These are phyloP conservation scores for Prunus mira DNA, from an alignment of 306 rosid genomes.

Conservation along the genomic window DNA sequence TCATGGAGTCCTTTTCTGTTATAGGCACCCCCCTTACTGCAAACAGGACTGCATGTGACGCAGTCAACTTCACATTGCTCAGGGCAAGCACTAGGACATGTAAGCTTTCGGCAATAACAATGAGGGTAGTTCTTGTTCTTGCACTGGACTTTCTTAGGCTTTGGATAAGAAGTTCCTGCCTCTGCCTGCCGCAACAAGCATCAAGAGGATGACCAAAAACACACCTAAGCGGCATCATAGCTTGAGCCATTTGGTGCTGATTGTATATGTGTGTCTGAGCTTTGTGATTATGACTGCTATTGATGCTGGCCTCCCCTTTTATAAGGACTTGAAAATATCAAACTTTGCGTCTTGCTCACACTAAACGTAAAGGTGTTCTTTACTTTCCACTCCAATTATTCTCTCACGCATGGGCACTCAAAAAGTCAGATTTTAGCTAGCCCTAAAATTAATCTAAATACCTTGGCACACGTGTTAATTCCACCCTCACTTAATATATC, in stretches of 20 bases:
- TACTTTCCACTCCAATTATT: constrained; percentile 5
- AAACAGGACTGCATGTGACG: constrained; percentile 36
- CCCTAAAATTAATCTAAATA: background rate
- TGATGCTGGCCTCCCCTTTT: constrained; percentile 1
- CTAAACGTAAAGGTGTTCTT: background rate
- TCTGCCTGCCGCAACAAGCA: constrained; percentile 9
- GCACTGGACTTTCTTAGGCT: constrained; percentile 41
- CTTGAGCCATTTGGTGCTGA: constrained; percentile 11
- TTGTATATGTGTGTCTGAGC: background rate
- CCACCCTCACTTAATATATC: too few relatives aligned
- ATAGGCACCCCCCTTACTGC: constrained; percentile 33
- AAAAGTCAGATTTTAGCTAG: background rate
- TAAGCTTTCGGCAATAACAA: constrained; percentile 26
- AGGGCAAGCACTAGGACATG: constrained; percentile 32
- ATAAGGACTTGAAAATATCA: background rate
- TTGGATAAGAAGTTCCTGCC: constrained; percentile 6
- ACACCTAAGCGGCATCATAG: constrained; percentile 8
- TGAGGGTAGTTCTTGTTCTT: constrained; percentile 18
- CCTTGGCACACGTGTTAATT: background rate
- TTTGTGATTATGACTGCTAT: background rate
- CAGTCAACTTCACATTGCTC: constrained; percentile 35
- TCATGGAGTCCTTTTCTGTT: constrained; percentile 8
- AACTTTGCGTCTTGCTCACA: background rate
- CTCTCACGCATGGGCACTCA: background rate
- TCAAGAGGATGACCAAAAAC: constrained; percentile 13